A percentile compares a stretch with the other conserved stretches of the same genome.
Conservation (phyloP, 805 yeast genomes). For the Scheffersomyces spartinae region DNA sequence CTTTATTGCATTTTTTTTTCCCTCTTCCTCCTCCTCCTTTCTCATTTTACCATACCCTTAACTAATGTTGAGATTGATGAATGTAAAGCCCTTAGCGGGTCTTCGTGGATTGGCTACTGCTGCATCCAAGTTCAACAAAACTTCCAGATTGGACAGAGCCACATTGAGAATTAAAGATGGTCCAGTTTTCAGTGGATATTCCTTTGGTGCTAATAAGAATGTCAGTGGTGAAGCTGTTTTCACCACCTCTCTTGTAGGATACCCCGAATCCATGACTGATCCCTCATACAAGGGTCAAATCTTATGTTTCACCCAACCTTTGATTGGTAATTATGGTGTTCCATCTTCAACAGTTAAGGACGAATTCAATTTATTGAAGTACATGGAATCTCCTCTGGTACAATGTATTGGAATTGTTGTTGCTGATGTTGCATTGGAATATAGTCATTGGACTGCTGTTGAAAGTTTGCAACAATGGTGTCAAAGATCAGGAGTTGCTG, state of each 20-base stretch:
- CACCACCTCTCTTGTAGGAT: constrained; percentile 95
- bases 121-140: constrained; percentile 20
- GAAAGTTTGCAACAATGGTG: constrained; percentile 95
- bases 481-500: constrained; percentile 90
- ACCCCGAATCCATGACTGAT: constrained; percentile 98
- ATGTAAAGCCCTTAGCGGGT: constrained; percentile 5
- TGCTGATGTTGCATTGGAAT: constrained; percentile 86
- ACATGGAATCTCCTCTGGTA: constrained; percentile 81
- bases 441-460: constrained; percentile 99
- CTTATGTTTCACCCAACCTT: constrained; percentile 91
- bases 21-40: background rate
- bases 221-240: constrained; percentile 96
- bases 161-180: constrained; percentile 87
- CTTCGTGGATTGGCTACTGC: constrained; percentile 25
- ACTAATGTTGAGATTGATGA: too few relatives aligned
- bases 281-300: constrained; percentile 98
- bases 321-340: constrained; percentile 97
- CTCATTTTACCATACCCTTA: too few relatives aligned
- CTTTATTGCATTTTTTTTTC: background rate
- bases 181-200: constrained; percentile 83
- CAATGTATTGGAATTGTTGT: constrained; percentile 97
- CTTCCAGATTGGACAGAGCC: constrained; percentile 57
- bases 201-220: constrained; percentile 91
- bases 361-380: constrained; percentile 73
- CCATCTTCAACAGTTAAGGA: constrained; percentile 78